Percentiles rank a stretch among this genome's conserved stretches.
Conservation (phyloP, 345 rosid genomes). For the Limnanthes douglasii region DNA sequence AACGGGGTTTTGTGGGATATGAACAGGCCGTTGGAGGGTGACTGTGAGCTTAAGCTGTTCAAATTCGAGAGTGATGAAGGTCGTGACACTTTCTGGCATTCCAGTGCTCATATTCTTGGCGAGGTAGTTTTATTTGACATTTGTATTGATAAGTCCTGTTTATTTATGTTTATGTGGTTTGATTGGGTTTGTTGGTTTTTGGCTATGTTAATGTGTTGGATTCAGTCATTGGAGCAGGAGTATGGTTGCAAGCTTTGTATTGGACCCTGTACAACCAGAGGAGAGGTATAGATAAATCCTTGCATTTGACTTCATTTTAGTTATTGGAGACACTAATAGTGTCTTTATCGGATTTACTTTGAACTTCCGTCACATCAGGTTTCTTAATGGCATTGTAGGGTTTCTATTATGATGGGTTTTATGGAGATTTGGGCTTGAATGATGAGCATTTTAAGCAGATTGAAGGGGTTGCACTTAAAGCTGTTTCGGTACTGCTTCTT, state of each 20-base stretch:
- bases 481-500: slow-evolving; percentile 32
- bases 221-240: slow-evolving; percentile 45
- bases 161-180: not conserved
- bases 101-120: slow-evolving; percentile 78
- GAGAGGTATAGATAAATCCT: slow-evolving; percentile 34
- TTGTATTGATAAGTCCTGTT: not conserved
- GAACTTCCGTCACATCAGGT: not conserved
- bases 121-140: slow-evolving; percentile 22
- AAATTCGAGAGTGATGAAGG: slow-evolving; percentile 47
- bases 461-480: slow-evolving; percentile 34
- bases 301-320: not conserved
- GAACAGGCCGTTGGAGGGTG: slow-evolving; percentile 55
- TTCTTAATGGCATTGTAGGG: slow-evolving; percentile 29
- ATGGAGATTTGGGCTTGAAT: slow-evolving; percentile 53
- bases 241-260: slow-evolving; percentile 81
- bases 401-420: slow-evolving; percentile 80
- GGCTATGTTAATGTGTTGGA: not conserved
- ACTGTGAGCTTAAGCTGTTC: slow-evolving; percentile 45
- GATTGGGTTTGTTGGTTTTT: not conserved
- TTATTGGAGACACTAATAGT: no score
- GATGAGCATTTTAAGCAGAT: slow-evolving; percentile 55
- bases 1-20: slow-evolving; percentile 64
- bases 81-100: slow-evolving; percentile 78
- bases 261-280: slow-evolving; percentile 66
- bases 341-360: not conserved